Evolutionary conservation across 176 grass and related monocot species (phyloP).

Genomic region (Rhynchospora tenuis): DNA sequence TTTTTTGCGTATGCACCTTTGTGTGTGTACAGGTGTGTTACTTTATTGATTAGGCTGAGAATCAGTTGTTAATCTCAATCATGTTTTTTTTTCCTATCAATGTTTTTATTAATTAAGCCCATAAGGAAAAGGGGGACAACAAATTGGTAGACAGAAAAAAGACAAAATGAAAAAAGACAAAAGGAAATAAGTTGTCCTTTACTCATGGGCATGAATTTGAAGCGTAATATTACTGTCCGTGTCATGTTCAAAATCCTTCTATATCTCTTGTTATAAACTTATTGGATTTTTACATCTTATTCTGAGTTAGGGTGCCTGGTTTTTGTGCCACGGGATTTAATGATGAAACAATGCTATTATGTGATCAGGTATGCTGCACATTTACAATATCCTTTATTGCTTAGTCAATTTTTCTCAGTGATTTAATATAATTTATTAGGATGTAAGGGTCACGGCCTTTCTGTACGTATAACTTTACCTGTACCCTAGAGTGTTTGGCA

Average conservation of each 20-base stretch:
- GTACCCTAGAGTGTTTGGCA: not conserved
- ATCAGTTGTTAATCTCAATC: not conserved
- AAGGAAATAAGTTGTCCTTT: not conserved
- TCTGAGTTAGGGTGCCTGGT: constrained; percentile 13
- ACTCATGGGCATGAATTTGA: not conserved
- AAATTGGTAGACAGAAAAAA: not conserved
- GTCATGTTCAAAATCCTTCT: not conserved
- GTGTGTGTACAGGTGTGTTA: not conserved
- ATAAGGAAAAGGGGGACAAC: not conserved
- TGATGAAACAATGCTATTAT: constrained; percentile 25
- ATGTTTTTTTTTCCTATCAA: not conserved
- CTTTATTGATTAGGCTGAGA: not conserved
- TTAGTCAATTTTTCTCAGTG: not conserved
- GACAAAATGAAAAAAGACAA: not conserved
- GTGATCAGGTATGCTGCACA: constrained; percentile 29
- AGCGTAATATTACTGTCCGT: not conserved
- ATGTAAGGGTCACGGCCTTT: not conserved
- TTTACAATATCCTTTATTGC: constrained; percentile 2
- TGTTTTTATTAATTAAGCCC: not conserved
- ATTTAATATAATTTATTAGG: not conserved
- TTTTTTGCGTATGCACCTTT: not conserved
- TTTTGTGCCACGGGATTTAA: constrained; percentile 1
- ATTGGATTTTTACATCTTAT: not conserved
- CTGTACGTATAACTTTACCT: not conserved
- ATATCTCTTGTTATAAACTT: not conserved